Conservation (phyloP, 139 green algal species). For the Picochlorum sp. region DNA sequence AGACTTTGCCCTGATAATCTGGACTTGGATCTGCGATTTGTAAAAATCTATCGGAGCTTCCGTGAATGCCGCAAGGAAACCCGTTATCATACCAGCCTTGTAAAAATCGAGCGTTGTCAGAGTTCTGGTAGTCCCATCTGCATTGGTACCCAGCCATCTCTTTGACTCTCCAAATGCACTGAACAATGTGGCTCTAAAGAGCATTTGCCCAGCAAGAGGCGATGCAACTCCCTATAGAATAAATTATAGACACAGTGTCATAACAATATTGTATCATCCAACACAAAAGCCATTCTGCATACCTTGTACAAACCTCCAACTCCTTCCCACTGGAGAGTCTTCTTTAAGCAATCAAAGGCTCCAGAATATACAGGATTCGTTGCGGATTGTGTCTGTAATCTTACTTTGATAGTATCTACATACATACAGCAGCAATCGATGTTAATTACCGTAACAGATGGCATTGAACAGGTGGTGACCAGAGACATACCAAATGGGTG, state of each 20-base stretch:
- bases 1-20: conserved; percentile 73
- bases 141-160: conserved; percentile 67
- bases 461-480: background rate
- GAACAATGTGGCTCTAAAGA: conserved; percentile 86
- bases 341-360: conserved; percentile 77
- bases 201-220: conserved; percentile 86
- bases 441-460: too few relatives aligned
- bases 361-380: conserved; percentile 84
- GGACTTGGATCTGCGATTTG: conserved; percentile 91
- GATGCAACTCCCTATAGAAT: conserved; percentile 71
- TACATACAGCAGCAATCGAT: background rate
- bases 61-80: conserved; percentile 74
- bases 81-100: conserved; percentile 73
- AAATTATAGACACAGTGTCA: background rate
- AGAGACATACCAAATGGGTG: conserved; percentile 61
- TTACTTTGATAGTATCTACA: conserved; percentile 82
- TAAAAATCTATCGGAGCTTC: conserved; percentile 94
- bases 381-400: conserved; percentile 78
- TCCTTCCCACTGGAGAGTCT: conserved; percentile 88
- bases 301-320: conserved; percentile 85
- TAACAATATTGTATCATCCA: background rate
- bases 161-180: conserved; percentile 73
- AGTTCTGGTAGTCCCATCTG: conserved; percentile 50
- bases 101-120: conserved; percentile 57
- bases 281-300: background rate